Conservation (phyloP, 768 basidiomycete genomes). For the Leccinum truebloodii region DNA sequence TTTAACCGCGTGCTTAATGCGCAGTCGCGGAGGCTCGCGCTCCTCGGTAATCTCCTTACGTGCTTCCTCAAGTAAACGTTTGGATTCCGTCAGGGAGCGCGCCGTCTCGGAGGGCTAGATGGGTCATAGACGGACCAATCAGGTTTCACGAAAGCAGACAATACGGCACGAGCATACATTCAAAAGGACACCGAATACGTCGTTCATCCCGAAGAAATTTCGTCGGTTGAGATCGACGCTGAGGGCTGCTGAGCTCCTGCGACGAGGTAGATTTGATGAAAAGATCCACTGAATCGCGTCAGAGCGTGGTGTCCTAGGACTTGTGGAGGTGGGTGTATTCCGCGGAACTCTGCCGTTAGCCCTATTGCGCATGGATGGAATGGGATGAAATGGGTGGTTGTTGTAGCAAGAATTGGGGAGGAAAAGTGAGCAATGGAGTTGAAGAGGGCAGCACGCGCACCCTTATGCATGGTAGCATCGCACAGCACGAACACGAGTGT, state of each 20-base stretch:
- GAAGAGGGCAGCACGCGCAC: constrained; percentile 26
- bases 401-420: constrained; percentile 4
- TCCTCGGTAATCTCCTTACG: constrained; percentile 72
- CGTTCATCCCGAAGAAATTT: constrained; percentile 78
- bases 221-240: constrained; percentile 63
- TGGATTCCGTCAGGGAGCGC: constrained; percentile 78
- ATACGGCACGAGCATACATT: constrained; percentile 51
- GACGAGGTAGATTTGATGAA: constrained; percentile 66
- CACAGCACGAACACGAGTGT: constrained; percentile 37
- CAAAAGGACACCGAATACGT: constrained; percentile 71
- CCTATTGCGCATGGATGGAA: constrained; percentile 28
- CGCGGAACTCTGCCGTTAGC: constrained; percentile 26
- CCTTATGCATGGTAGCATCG: constrained; percentile 27
- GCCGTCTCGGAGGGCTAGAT: constrained; percentile 75
- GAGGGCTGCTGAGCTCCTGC: constrained; percentile 59
- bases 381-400: constrained; percentile 10
- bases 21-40: constrained; percentile 63
- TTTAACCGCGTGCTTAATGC: constrained; percentile 76
- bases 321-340: constrained; percentile 24
- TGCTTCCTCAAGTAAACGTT: constrained; percentile 73
- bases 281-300: constrained; percentile 72
- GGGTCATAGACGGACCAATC: constrained; percentile 15
- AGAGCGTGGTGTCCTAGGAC: constrained; percentile 32
- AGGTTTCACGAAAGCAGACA: constrained; percentile 3
- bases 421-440: constrained; percentile 15